Evolutionary conservation across 2,329 filamentous ascomycete genomes (phyloP), one percentile per base, ranked within the genome.

Genomic region (Lachnellula subtilissima): DNA sequence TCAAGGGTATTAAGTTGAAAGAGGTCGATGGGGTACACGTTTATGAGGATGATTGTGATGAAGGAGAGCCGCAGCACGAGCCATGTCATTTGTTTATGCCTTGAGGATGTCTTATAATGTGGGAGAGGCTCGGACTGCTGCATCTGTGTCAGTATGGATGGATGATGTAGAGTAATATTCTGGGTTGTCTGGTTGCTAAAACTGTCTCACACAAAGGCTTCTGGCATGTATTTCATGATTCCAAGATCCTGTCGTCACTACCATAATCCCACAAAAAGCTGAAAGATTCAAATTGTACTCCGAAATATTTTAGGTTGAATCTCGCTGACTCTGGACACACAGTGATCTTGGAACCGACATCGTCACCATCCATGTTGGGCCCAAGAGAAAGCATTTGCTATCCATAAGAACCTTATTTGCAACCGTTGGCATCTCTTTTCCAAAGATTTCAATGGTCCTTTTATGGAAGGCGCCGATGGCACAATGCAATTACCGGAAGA

Each of bases 341-440:
- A 49, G 48, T n/a, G 32, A 17, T 7, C n/a, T 49, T 11, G 48
- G 48, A 15, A 37, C 25, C 15, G 48, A 49, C 4, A 9, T 50
- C 14, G 48, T 50, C 36, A 50, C 32, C 4, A 37, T 50, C 12
- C 17, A 50, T 19, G 32, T 50, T 9, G 19, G 48, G 5, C n/a
- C 32, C 17, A 25, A 50, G 4, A 8, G 32, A 37, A 50, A 6
- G n/a, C 8, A 1, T 52, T 52, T 25, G 19, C 14, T 3, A 32
- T 56, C 5, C 40, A 56, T 42, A 48, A 53, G 14, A 43, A 54
- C 3, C 51, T 57, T 5, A n/a, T 50, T 12, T 15, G 7, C 47
- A 23, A 19, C 37, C 48, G 37, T 17, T 45, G 42, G 28, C 35
- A 6, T 28, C 50, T 45, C 46, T 57, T 57, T 25, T 32, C 23